These are phyloP conservation scores for Hypoxylon subgilvum DNA, from an alignment of 495 filamentous ascomycete genomes.

Conservation along the genomic window DNA sequence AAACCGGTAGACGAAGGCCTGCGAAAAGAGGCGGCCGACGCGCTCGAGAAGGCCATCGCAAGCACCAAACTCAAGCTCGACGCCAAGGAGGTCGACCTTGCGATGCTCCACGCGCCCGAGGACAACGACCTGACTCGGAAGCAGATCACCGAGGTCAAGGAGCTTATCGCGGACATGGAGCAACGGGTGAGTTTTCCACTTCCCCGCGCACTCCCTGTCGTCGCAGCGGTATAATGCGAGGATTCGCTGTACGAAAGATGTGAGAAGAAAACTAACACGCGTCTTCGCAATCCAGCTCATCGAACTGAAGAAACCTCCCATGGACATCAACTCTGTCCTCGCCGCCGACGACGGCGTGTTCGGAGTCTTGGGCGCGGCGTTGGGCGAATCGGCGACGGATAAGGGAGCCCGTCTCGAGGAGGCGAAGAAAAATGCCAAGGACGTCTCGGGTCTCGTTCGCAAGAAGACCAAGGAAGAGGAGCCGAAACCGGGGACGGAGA, in stretches of 20 bases:
- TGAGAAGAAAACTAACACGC: conserved; percentile 25
- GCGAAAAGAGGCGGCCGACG: conserved; percentile 73
- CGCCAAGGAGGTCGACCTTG: conserved; percentile 71
- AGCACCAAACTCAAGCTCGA: conserved; percentile 77
- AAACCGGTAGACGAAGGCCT: conserved; percentile 67
- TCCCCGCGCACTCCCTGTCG: conserved; percentile 35
- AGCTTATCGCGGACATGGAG: conserved; percentile 87
- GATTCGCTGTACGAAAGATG: conserved; percentile 10
- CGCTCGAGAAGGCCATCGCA: conserved; percentile 82
- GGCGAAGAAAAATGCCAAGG: conserved; percentile 79
- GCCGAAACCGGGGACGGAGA: conserved; percentile 38
- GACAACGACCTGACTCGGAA: conserved; percentile 65
- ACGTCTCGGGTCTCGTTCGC: conserved; percentile 83
- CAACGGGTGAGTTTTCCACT: conserved; percentile 63
- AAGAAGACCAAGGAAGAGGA: conserved; percentile 68
- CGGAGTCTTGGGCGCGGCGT: conserved; percentile 74
- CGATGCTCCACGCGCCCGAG: conserved; percentile 56
- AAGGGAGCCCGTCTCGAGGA: conserved; percentile 74
- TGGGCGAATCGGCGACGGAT: conserved; percentile 68
- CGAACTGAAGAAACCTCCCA: conserved; percentile 75
- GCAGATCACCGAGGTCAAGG: conserved; percentile 81
- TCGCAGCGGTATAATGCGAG: conserved; percentile 23
- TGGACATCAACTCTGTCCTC: conserved; percentile 65
- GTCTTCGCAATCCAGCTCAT: conserved; percentile 59
- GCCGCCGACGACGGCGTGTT: conserved; percentile 54